A percentile compares a stretch with the other conserved stretches of the same genome.
Conservation (phyloP, 352 stramenopile species). For the Pythium aristosporum region DNA sequence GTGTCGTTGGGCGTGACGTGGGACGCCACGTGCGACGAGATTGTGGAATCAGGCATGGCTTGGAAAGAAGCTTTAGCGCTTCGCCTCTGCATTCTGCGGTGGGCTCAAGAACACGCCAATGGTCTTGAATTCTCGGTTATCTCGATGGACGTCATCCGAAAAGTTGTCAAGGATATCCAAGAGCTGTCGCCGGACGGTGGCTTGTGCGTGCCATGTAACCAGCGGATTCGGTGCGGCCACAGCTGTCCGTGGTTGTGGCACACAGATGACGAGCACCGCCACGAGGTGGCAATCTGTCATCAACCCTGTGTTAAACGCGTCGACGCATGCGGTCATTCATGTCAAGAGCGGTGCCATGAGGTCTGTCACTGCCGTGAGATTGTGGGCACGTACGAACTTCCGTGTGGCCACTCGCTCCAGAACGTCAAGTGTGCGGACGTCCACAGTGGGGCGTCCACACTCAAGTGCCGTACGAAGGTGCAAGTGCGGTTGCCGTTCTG, state of each 20-base stretch:
- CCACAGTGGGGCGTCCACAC: conserved; percentile 19
- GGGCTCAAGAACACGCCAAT: background rate
- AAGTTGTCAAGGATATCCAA: conserved; percentile 11
- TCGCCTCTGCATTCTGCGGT: background rate
- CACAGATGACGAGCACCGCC: conserved; percentile 42
- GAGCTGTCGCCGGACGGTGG: conserved; percentile 66
- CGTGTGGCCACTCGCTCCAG: conserved; percentile 44
- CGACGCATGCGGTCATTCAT: conserved; percentile 50
- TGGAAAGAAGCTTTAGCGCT: background rate
- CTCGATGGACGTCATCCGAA: background rate
- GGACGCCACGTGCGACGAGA: conserved; percentile 3
- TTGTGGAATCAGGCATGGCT: background rate
- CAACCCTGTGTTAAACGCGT: conserved; percentile 57
- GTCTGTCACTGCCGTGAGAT: conserved; percentile 47
- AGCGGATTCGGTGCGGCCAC: conserved; percentile 48
- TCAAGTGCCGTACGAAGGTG: conserved; percentile 30
- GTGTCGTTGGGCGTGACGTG: background rate
- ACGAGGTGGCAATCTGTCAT: conserved; percentile 46
- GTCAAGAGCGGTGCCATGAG: conserved; percentile 53
- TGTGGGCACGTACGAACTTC: conserved; percentile 40
- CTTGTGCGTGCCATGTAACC: conserved; percentile 50
- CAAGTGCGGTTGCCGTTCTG: conserved; percentile 34
- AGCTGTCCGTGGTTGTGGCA: conserved; percentile 64
- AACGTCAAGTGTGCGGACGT: conserved; percentile 8
- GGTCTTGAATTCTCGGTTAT: background rate